A percentile compares a stretch with the other conserved stretches of the same genome.
These are phyloP conservation scores for Verticillium nubilum DNA, from an alignment of 2,329 filamentous ascomycete species.

Conservation along the genomic window DNA sequence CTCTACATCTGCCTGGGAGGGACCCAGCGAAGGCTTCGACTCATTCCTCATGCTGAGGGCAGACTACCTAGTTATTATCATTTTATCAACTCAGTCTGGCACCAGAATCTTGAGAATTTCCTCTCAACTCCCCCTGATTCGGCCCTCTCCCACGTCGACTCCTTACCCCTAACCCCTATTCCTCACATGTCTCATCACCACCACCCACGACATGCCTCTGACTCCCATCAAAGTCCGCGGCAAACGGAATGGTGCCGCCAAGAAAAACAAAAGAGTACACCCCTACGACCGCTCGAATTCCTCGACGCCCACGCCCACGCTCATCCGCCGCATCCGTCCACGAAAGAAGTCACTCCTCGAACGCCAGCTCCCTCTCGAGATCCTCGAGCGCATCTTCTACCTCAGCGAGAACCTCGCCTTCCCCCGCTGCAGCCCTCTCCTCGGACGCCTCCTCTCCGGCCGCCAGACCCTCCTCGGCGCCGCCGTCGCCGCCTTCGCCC, in stretches of 20 bases:
- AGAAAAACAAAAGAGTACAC: conserved; percentile 1
- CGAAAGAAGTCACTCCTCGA: conserved; percentile 19
- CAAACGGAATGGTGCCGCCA: conserved; percentile 28
- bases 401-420: conserved; percentile 44
- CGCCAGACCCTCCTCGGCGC: conserved; percentile 29
- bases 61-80: too few species aligned
- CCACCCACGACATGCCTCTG: conserved; percentile 31
- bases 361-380: conserved; percentile 39
- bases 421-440: conserved; percentile 33
- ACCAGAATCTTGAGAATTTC: too few species aligned
- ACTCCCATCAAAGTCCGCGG: conserved; percentile 44
- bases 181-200: neutral
- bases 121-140: neutral
- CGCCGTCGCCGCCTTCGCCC: conserved; percentile 28
- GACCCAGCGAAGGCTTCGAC: too few species aligned
- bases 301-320: neutral
- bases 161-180: neutral
- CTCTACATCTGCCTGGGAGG: too few species aligned
- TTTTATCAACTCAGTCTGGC: too few species aligned
- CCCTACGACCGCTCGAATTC: neutral
- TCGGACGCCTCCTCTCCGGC: conserved; percentile 41
- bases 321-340: neutral
- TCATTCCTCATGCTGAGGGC: too few species aligned
- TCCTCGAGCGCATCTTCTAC: conserved; percentile 48
- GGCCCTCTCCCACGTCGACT: neutral